These are phyloP conservation scores for Extremus antarcticus DNA, from an alignment of 495 filamentous ascomycete genomes.

Conservation along the genomic window DNA sequence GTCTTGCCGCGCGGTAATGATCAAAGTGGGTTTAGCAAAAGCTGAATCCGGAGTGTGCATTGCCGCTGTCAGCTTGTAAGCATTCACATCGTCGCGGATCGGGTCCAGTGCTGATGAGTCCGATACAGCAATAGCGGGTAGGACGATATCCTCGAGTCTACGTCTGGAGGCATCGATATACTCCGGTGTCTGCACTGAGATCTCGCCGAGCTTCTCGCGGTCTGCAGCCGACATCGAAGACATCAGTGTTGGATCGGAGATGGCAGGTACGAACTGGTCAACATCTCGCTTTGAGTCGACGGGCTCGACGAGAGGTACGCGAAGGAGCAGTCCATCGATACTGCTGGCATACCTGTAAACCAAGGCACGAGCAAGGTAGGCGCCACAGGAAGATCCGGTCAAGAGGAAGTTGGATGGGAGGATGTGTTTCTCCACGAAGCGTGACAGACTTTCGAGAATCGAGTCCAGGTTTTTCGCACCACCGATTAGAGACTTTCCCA, in stretches of 20 bases:
- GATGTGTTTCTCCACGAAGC: not conserved
- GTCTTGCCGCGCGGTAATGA: not conserved
- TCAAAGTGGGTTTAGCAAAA: not conserved
- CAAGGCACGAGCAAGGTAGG: slow-evolving; percentile 2
- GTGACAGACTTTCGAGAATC: not conserved
- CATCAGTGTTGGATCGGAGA: not conserved
- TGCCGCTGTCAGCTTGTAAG: not conserved
- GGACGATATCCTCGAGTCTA: not conserved
- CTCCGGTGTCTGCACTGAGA: not conserved
- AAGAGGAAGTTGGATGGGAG: not conserved
- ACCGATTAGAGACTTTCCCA: not conserved
- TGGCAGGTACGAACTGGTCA: not conserved
- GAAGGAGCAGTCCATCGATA: not conserved
- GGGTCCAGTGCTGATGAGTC: not conserved
- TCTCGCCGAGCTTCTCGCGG: not conserved
- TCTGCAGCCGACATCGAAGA: not conserved
- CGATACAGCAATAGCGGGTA: not conserved
- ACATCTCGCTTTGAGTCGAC: not conserved
- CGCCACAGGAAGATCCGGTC: not conserved
- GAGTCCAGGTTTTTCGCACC: not conserved
- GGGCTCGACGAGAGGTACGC: not conserved
- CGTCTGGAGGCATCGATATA: not conserved
- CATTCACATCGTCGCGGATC: not conserved
- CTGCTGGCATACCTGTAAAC: not conserved
- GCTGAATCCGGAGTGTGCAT: not conserved